These are phyloP conservation scores for Psilocybe sp. DNA, from an alignment of 768 basidiomycete genomes.

Conservation along the genomic window DNA sequence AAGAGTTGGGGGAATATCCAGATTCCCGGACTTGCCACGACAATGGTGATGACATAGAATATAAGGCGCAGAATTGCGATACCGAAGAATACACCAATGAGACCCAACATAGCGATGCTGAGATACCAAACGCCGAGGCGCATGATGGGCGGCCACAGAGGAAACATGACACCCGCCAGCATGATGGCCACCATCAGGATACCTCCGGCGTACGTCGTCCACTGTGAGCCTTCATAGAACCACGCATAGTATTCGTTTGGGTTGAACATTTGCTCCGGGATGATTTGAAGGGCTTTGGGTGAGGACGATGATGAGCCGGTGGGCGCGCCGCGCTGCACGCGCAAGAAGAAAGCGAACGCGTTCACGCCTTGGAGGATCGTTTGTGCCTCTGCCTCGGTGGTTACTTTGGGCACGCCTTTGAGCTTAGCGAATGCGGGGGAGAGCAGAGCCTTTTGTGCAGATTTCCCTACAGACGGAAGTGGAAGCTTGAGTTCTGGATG, in stretches of 20 bases:
- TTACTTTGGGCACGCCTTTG: conserved; percentile 73
- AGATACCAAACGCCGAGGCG: conserved; percentile 95
- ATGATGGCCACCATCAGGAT: conserved; percentile 89
- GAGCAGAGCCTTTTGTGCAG: conserved; percentile 87
- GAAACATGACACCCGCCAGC: conserved; percentile 98
- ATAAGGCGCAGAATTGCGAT: conserved; percentile 89
- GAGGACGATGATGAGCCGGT: conserved; percentile 65
- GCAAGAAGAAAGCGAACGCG: conserved; percentile 88
- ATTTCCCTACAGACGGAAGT: conserved; percentile 61
- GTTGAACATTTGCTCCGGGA: conserved; percentile 77
- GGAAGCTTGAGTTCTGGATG: no score
- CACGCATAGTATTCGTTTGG: conserved; percentile 88
- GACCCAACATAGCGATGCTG: conserved; percentile 80
- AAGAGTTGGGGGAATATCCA: conserved; percentile 99
- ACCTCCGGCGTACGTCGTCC: conserved; percentile 90
- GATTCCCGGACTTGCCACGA: conserved; percentile 86
- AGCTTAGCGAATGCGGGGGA: conserved; percentile 90
- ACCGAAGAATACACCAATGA: conserved; percentile 88
- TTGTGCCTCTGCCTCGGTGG: conserved; percentile 73
- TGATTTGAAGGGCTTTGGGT: conserved; percentile 78
- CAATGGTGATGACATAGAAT: conserved; percentile 89
- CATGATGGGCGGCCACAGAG: conserved; percentile 93
- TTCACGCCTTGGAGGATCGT: conserved; percentile 66
- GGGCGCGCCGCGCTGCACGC: conserved; percentile 75
- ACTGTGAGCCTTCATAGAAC: conserved; percentile 94